Evolutionary conservation across 176 grass and related monocot genomes (phyloP).

Genomic region (Triticum urartu): DNA sequence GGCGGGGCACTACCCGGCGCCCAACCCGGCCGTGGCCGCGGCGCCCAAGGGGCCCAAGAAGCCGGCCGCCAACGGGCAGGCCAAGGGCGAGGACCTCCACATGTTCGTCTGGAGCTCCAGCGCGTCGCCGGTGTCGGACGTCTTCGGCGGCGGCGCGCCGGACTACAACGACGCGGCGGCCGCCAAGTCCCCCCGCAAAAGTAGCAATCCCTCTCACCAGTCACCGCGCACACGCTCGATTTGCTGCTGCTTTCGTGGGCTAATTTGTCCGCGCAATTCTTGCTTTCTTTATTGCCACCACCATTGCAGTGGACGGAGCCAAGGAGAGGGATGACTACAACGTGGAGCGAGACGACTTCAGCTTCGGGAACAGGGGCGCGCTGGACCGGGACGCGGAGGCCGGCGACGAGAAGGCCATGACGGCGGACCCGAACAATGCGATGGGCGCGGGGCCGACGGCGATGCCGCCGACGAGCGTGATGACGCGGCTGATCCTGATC

Average conservation of each 20-base stretch:
- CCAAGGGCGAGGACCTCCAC: conserved; percentile 88
- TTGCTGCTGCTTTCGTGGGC: not conserved
- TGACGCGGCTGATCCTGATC: conserved; percentile 97
- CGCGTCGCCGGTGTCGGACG: conserved; percentile 91
- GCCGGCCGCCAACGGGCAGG: conserved; percentile 66
- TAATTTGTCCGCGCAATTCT: conserved; percentile 8
- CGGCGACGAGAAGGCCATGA: conserved; percentile 62
- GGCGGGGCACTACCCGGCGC: conserved; percentile 60
- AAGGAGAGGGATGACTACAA: conserved; percentile 53
- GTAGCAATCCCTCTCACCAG: conserved; percentile 26
- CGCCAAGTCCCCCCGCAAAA: conserved; percentile 77
- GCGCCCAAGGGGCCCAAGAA: conserved; percentile 32
- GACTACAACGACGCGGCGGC: conserved; percentile 70
- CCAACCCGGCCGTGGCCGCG: conserved; percentile 69
- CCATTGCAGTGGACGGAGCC: conserved; percentile 56
- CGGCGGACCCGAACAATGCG: conserved; percentile 12
- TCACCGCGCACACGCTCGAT: not conserved
- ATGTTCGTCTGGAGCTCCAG: conserved; percentile 99
- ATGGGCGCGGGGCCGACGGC: conserved; percentile 37
- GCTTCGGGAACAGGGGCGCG: conserved; percentile 69
- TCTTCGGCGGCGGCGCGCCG: conserved; percentile 78
- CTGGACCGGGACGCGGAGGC: conserved; percentile 59
- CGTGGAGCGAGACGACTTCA: conserved; percentile 83
- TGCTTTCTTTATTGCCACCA: not conserved
- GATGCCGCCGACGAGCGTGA: conserved; percentile 97